Conservation (phyloP, 805 yeast genomes). For the Kodamaea sagamina region DNA sequence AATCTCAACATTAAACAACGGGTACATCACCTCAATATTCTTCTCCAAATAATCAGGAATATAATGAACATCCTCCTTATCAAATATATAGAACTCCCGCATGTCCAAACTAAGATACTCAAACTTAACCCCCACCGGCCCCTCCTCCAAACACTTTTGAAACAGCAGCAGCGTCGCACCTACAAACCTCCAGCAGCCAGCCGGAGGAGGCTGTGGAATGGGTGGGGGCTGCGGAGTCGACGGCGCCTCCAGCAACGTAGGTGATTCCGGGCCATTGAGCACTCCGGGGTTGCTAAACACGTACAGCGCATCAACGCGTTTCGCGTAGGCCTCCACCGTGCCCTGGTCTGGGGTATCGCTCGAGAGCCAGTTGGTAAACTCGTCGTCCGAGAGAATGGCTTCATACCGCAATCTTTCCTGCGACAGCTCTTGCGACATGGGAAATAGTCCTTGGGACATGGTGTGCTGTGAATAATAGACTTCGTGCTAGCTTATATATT, state of each 20-base stretch:
- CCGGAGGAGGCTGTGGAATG: neutral
- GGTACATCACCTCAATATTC: constrained; percentile 3
- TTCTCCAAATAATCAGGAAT: constrained; percentile 6
- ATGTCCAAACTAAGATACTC: neutral
- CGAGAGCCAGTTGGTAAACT: neutral
- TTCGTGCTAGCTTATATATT: neutral
- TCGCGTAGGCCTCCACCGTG: neutral
- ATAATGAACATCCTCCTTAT: constrained; percentile 1
- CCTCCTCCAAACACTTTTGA: neutral
- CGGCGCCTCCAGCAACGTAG: no score
- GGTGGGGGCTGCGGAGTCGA: no score
- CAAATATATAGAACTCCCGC: constrained; percentile 4
- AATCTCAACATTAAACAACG: constrained; percentile 6
- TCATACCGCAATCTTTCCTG: constrained; percentile 5
- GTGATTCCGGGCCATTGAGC: neutral
- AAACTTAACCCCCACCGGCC: constrained; percentile 7
- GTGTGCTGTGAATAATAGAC: neutral
- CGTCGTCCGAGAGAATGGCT: constrained; percentile 5
- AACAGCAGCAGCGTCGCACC: constrained; percentile 2
- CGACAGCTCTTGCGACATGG: constrained; percentile 12
- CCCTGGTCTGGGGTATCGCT: constrained; percentile 2
- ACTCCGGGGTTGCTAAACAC: neutral
- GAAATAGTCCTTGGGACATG: constrained; percentile 13
- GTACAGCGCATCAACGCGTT: constrained; percentile 6
- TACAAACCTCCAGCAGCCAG: constrained; percentile 7